Evolutionary conservation across 768 basidiomycete species (phyloP).

Genomic region (Suillus occidentalis): DNA sequence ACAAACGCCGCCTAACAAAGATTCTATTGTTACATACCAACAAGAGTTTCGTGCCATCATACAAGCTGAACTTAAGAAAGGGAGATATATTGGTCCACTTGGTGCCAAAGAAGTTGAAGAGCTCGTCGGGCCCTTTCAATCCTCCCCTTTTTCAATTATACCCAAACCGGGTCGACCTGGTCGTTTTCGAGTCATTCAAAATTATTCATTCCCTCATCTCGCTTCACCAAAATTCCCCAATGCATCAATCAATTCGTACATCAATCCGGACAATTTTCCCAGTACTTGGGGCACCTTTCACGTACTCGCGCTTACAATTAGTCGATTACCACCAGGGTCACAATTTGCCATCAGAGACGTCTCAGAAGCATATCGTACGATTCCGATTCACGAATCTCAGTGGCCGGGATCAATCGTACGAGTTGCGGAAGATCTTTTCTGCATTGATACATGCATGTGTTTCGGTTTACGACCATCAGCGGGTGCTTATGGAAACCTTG

Average conservation of each 20-base stretch:
- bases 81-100: constrained; percentile 7
- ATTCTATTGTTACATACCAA: constrained; percentile 5
- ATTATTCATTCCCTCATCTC: constrained; percentile 33
- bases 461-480: no score
- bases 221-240: background rate
- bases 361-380: no score
- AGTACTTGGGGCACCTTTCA: no score
- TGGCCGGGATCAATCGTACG: no score
- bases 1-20: constrained; percentile 14
- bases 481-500: no score
- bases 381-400: no score
- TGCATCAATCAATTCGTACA: constrained; percentile 23
- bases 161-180: constrained; percentile 35
- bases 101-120: constrained; percentile 13
- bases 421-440: no score
- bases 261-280: no score
- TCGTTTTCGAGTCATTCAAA: constrained; percentile 36
- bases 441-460: no score
- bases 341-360: no score
- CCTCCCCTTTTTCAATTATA: constrained; percentile 26
- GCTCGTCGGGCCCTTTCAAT: constrained; percentile 18
- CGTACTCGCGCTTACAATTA: no score
- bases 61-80: background rate
- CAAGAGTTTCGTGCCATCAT: constrained; percentile 5
- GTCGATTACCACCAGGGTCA: no score